phyloP scores from a whole-genome alignment of 495 filamentous ascomycete species.

The Aspergillus saccharolyticus region DNA sequence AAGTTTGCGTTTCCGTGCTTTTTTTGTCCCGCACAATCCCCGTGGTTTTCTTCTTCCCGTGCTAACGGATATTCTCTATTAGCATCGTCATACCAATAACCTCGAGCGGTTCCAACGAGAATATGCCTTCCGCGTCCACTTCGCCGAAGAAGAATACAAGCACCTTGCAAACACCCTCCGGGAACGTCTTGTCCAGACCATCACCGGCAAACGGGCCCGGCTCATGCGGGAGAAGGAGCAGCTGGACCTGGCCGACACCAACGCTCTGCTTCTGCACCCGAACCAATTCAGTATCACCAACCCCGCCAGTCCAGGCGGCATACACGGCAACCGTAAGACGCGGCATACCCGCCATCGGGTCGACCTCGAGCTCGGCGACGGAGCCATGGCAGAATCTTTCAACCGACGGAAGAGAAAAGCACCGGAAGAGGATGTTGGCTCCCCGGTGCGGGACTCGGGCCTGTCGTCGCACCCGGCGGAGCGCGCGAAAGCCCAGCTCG shows the following conservation, averaged over 20 bases:
- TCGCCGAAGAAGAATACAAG: constrained; percentile 77
- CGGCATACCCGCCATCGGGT: constrained; percentile 74
- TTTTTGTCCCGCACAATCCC: background rate
- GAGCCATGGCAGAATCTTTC: constrained; percentile 46
- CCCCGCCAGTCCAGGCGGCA: constrained; percentile 71
- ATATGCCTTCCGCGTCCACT: constrained; percentile 52
- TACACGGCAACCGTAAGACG: constrained; percentile 77
- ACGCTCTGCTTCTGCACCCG: constrained; percentile 82
- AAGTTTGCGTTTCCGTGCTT: constrained; percentile 31
- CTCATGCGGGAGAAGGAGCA: constrained; percentile 84
- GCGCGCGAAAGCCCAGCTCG: constrained; percentile 36
- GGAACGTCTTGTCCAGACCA: constrained; percentile 72
- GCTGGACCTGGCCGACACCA: constrained; percentile 81
- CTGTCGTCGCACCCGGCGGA: constrained; percentile 43
- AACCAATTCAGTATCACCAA: constrained; percentile 86
- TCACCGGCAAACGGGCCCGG: constrained; percentile 68
- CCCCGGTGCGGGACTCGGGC: constrained; percentile 55
- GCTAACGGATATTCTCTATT: constrained; percentile 10
- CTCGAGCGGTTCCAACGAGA: constrained; percentile 39
- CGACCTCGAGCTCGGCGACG: constrained; percentile 65
- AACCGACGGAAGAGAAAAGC: constrained; percentile 79
- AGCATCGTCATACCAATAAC: constrained; percentile 41
- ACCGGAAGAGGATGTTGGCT: constrained; percentile 65
- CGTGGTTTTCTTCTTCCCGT: constrained; percentile 2
- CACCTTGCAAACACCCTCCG: constrained; percentile 73